These are phyloP conservation scores for Sporothrix dimorphospora DNA, from an alignment of 2,329 filamentous ascomycete genomes.

Conservation along the genomic window DNA sequence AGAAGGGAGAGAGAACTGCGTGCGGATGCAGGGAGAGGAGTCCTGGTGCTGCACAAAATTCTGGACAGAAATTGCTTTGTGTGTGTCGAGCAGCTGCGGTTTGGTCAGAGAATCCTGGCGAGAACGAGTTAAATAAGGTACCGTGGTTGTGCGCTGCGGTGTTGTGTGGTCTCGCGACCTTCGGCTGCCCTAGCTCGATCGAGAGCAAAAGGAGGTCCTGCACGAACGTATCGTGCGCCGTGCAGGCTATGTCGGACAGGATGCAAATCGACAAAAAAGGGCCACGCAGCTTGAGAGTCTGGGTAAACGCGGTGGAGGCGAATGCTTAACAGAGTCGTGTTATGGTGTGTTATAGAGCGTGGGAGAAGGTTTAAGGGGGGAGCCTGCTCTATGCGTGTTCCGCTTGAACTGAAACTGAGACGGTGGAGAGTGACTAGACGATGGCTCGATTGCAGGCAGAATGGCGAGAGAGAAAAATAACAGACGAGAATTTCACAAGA, in stretches of 20 bases:
- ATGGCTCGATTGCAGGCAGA: background rate
- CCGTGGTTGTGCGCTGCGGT: background rate
- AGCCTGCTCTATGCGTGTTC: slow-evolving; percentile 17
- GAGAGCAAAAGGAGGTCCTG: background rate
- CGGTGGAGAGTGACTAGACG: slow-evolving; percentile 13
- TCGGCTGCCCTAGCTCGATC: background rate
- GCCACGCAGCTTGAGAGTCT: background rate
- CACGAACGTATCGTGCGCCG: background rate
- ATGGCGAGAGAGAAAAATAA: background rate
- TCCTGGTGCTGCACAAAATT: background rate
- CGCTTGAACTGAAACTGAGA: slow-evolving; percentile 29
- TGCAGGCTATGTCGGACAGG: background rate
- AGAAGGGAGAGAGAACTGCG: slow-evolving; percentile 11
- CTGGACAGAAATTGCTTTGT: background rate
- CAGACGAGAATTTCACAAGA: background rate
- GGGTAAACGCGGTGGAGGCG: slow-evolving; percentile 15
- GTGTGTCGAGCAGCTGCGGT: background rate
- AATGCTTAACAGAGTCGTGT: background rate
- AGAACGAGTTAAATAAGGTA: background rate
- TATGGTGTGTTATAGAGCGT: slow-evolving; percentile 17
- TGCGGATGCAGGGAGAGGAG: background rate
- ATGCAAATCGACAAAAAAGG: background rate
- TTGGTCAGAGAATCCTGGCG: background rate
- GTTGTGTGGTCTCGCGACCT: background rate
- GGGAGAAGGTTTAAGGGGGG: slow-evolving; percentile 18